Evolutionary conservation across 2,329 filamentous ascomycete species (phyloP).

Genomic region (Sphaceloma murrayae): DNA sequence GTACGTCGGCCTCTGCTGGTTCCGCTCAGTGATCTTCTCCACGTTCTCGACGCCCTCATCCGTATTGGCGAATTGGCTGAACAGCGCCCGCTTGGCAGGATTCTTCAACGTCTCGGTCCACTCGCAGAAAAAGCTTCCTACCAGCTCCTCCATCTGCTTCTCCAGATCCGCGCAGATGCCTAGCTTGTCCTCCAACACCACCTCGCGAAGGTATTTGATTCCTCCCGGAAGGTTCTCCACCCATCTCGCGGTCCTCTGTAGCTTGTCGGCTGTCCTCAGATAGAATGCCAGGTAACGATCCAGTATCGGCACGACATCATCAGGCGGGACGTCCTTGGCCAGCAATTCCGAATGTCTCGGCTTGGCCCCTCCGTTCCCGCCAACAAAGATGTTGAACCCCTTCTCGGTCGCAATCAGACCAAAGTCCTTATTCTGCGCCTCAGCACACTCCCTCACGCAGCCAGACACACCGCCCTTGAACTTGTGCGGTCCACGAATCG

Average conservation of each 20-base stretch:
- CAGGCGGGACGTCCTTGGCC: constrained; percentile 74
- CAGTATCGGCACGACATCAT: constrained; percentile 72
- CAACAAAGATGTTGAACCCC: constrained; percentile 87
- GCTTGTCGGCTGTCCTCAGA: constrained; percentile 81
- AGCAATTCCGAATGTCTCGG: constrained; percentile 73
- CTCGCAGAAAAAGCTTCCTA: constrained; percentile 79
- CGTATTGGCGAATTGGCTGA: constrained; percentile 79
- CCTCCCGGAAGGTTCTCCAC: constrained; percentile 75
- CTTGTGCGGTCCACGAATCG: constrained; percentile 80
- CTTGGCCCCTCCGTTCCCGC: constrained; percentile 79
- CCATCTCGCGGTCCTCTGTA: constrained; percentile 84
- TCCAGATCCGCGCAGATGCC: constrained; percentile 78
- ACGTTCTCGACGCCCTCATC: constrained; percentile 53
- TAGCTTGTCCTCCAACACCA: constrained; percentile 75
- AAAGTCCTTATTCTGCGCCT: constrained; percentile 90
- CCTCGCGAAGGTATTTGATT: constrained; percentile 70
- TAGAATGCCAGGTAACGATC: constrained; percentile 91
- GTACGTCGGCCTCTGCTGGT: constrained; percentile 62
- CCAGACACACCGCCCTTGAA: constrained; percentile 84
- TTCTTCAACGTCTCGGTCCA: constrained; percentile 74
- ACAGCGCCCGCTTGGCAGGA: constrained; percentile 57
- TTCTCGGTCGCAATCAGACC: constrained; percentile 87
- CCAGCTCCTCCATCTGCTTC: constrained; percentile 76
- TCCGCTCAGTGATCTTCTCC: constrained; percentile 62
- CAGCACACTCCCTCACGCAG: constrained; percentile 85